Percentiles rank a stretch among this genome's conserved stretches.
Evolutionary conservation across 805 yeast species (phyloP).

Genomic region (Hagleromyces aurorensis): DNA sequence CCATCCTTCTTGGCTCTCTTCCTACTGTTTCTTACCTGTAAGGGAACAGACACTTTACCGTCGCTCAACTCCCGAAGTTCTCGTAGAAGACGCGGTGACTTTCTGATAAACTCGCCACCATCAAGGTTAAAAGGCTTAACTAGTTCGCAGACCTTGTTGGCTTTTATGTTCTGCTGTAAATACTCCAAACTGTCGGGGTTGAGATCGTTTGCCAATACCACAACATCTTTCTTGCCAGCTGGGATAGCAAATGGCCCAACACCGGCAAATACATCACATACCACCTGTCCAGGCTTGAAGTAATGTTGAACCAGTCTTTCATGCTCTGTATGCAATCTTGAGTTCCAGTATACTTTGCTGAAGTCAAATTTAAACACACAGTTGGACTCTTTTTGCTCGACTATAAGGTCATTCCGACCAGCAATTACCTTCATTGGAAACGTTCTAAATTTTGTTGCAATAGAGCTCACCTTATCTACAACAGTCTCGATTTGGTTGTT

Average conservation of each 20-base stretch:
- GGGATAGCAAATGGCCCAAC: constrained; percentile 98
- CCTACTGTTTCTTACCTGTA: constrained; percentile 24
- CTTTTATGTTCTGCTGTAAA: constrained; percentile 51
- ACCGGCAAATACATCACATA: constrained; percentile 96
- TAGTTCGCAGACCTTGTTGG: constrained; percentile 53
- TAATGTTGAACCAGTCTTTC: constrained; percentile 57
- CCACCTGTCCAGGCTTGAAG: constrained; percentile 60
- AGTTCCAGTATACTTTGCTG: constrained; percentile 94
- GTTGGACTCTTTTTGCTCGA: constrained; percentile 77
- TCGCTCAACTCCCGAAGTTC: constrained; percentile 36
- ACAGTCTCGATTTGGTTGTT: constrained; percentile 72
- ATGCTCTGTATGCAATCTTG: constrained; percentile 90
- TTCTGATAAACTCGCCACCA: constrained; percentile 71
- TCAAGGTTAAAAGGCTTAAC: constrained; percentile 66
- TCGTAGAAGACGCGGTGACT: constrained; percentile 45
- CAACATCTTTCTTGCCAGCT: constrained; percentile 73
- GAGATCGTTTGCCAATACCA: constrained; percentile 87
- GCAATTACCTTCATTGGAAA: constrained; percentile 92
- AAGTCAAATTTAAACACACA: constrained; percentile 85
- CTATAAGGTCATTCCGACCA: constrained; percentile 64
- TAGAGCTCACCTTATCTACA: constrained; percentile 83
- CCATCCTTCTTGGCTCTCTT: constrained; percentile 30
- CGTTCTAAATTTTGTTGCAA: constrained; percentile 82
- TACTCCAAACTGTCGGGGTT: constrained; percentile 80
- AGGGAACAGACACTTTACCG: constrained; percentile 33